These are phyloP conservation scores for Penstemon newberryi DNA, from an alignment of 257 asterid species.

Conservation along the genomic window DNA sequence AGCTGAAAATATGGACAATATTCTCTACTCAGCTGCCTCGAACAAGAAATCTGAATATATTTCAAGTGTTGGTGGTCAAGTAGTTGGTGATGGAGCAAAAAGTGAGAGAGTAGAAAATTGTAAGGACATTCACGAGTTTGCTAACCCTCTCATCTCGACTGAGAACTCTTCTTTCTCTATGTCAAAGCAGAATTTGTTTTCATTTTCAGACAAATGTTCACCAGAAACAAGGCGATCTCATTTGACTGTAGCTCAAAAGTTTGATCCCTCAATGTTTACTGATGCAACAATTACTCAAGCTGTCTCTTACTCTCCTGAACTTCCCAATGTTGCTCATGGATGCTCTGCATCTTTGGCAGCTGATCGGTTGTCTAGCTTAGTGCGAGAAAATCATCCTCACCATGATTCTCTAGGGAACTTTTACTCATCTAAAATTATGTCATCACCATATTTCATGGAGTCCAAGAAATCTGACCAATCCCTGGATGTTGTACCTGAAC, in stretches of 20 bases:
- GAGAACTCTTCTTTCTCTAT: conserved; percentile 34
- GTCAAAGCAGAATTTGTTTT: conserved; percentile 27
- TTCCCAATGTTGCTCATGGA: conserved; percentile 29
- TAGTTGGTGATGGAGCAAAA: conserved; percentile 33
- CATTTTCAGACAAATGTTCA: conserved; percentile 30
- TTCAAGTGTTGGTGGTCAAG: conserved; percentile 28
- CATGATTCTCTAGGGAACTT: conserved; percentile 32
- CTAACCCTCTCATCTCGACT: conserved; percentile 27
- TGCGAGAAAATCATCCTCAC: conserved; percentile 28
- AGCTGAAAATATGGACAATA: conserved; percentile 27
- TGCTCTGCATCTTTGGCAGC: conserved; percentile 28
- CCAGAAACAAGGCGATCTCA: conserved; percentile 35
- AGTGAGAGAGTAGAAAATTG: conserved; percentile 28
- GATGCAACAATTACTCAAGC: conserved; percentile 42
- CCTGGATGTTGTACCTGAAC: conserved; percentile 34
- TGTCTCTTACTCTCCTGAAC: conserved; percentile 39
- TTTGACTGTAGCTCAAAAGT: conserved; percentile 18
- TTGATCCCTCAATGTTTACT: conserved; percentile 31
- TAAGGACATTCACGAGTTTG: conserved; percentile 24
- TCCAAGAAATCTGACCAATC: conserved; percentile 28
- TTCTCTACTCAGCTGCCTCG: conserved; percentile 29
- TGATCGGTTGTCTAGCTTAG: conserved; percentile 28
- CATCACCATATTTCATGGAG: conserved; percentile 30
- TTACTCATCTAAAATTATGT: conserved; percentile 29
- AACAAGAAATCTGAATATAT: conserved; percentile 27